A percentile compares a stretch with the other conserved stretches of the same genome.
Conservation (phyloP, 2,329 filamentous ascomycete genomes). For the Colletotrichum liriopes region DNA sequence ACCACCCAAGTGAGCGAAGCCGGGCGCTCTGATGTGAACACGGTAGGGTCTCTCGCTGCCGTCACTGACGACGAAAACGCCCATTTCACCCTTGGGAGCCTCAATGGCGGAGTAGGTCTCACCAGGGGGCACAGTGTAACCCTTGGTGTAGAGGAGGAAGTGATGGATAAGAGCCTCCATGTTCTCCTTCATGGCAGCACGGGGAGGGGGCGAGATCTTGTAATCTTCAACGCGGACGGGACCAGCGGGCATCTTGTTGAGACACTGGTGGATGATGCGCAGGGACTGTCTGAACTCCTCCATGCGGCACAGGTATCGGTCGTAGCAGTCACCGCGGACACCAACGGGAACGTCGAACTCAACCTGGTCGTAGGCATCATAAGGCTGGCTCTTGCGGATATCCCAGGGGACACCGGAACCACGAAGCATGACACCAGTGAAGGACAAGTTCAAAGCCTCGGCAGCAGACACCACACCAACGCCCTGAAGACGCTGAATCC, state of each 20-base stretch:
- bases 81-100: conserved; percentile 99
- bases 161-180: conserved; percentile 99
- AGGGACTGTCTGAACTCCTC: conserved; percentile 99
- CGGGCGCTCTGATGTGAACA: conserved; percentile 96
- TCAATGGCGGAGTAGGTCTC: conserved; percentile 99
- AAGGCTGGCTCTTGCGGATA: conserved; percentile 95
- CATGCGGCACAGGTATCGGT: conserved; percentile 99
- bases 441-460: conserved; percentile 97
- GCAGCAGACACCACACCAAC: conserved; percentile 92
- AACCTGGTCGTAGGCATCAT: conserved; percentile 97
- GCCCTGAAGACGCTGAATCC: conserved; percentile 93
- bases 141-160: conserved; percentile 99
- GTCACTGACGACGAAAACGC: conserved; percentile 95
- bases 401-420: conserved; percentile 97
- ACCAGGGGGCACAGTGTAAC: conserved; percentile 95
- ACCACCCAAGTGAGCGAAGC: conserved; percentile 93
- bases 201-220: conserved; percentile 97
- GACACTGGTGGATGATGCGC: conserved; percentile 97
- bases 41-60: conserved; percentile 96
- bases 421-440: conserved; percentile 97
- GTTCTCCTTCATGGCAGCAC: conserved; percentile 99
- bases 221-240: conserved; percentile 98
- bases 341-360: conserved; percentile 99
- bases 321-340: conserved; percentile 98
- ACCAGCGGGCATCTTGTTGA: conserved; percentile 98